Base-by-base conservation (phyloP, 495 filamentous ascomycete species). In the Cenococcum geophilum region DNA sequence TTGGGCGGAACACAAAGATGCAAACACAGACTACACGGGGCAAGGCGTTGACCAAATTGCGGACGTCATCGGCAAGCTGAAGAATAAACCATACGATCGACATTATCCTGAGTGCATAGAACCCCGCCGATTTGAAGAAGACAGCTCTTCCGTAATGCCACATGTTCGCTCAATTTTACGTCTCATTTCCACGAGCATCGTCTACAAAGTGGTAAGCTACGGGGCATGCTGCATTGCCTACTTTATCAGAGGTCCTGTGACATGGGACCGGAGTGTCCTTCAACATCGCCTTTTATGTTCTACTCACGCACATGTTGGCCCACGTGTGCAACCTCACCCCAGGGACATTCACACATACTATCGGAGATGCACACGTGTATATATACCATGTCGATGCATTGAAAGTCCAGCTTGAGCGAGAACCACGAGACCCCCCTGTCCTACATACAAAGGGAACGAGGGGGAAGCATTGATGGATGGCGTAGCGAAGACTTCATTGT, bases 141-240 rank as follows among this genome's bases (percentile, higher is more conserved):
- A 98, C 97, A 93, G 93, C 91, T 1, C 79, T 98, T 20, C 93
- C 93, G 63, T 93, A 95, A 4, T 98, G 93, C 70, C 93, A 97
- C 73, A 96, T 98, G 93, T 96, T 98, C 76, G 92, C 92, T 14
- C 95, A 97, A 75, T 97, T 97, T 69, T 97, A 97, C 68, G 92
- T 98, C 40, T 89, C 86, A 0, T 97, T 83, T 72, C 88, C 88
- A 8, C 58, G 76, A 70, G 16, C 18, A 4, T 36, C 63, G 25
- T 35, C 57, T 6, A 61, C 55, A 55, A 71, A 37, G 73, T 70
- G 48, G 69, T 70, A 80, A 79, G 53, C 69, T 72, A 12, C 80
- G 79, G 62, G 91, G 91, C 2, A 79, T 86, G 25, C 77, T 97
- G 21, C 85, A 88, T 68, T 93, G 89, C 66, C 81, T 91, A 67